These are phyloP conservation scores for Suillus plorans DNA, from an alignment of 768 basidiomycete genomes.

Conservation along the genomic window DNA sequence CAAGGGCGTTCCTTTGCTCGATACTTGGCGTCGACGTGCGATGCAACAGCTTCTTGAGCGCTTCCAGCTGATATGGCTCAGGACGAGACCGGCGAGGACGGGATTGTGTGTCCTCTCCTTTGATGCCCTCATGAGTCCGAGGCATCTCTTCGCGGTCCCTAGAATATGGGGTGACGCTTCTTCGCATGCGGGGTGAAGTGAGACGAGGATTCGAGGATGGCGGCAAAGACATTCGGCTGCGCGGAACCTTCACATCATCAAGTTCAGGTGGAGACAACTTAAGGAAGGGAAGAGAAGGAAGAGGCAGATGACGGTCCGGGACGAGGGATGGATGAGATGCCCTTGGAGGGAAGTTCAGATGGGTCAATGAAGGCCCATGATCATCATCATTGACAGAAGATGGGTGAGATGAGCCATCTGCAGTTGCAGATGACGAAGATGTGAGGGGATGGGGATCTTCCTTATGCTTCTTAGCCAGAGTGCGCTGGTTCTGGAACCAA, in stretches of 20 bases:
- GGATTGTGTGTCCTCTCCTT: slow-evolving; percentile 34
- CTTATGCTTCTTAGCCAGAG: slow-evolving; percentile 68
- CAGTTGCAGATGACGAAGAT: slow-evolving; percentile 24
- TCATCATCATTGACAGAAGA: slow-evolving; percentile 6
- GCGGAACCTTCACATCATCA: slow-evolving; percentile 21
- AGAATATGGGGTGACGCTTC: slow-evolving; percentile 25
- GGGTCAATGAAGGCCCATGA: slow-evolving; percentile 11
- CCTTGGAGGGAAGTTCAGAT: slow-evolving; percentile 23
- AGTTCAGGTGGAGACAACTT: slow-evolving; percentile 14
- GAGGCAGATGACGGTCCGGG: slow-evolving; percentile 20
- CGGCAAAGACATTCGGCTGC: slow-evolving; percentile 32
- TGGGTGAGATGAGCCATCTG: slow-evolving; percentile 16
- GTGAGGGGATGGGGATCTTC: slow-evolving; percentile 43
- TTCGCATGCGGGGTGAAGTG: slow-evolving; percentile 32
- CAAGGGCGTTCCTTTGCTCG: slow-evolving; percentile 74
- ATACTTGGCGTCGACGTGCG: slow-evolving; percentile 75
- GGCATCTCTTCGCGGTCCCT: slow-evolving; percentile 26
- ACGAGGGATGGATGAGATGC: slow-evolving; percentile 32
- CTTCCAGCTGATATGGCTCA: slow-evolving; percentile 75
- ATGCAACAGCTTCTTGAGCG: slow-evolving; percentile 65
- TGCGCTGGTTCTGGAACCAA: slow-evolving; percentile 88
- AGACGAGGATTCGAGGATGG: slow-evolving; percentile 26
- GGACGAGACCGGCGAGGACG: slow-evolving; percentile 75
- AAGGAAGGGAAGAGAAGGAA: slow-evolving; percentile 7
- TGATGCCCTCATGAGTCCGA: slow-evolving; percentile 17